phyloP scores from a whole-genome alignment of 2,329 filamentous ascomycete species.

The Graphilbum ipis-grandicollis region DNA sequence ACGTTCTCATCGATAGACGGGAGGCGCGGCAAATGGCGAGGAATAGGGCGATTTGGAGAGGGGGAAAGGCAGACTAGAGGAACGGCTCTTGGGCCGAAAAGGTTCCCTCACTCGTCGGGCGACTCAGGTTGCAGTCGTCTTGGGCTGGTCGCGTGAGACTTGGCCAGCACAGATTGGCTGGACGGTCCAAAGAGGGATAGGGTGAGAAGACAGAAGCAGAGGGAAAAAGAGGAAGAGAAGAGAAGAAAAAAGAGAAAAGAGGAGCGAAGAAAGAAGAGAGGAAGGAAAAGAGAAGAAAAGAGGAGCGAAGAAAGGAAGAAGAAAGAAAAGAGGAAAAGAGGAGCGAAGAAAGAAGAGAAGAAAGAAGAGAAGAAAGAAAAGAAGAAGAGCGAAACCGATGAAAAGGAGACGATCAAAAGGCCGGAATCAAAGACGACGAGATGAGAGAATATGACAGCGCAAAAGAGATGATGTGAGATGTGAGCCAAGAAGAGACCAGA shows the following conservation, averaged over 20 bases:
- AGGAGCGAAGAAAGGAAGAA: not conserved
- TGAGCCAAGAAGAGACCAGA: too few species aligned
- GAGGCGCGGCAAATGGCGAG: not conserved
- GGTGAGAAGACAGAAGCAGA: not conserved
- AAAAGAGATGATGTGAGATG: too few species aligned
- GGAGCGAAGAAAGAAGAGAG: not conserved
- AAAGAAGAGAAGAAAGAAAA: not conserved
- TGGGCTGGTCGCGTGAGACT: conserved; percentile 10
- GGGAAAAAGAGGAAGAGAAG: not conserved
- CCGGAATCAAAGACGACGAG: too few species aligned
- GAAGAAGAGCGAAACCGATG: not conserved
- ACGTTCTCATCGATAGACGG: too few species aligned
- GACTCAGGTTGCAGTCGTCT: too few species aligned
- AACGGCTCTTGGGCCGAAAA: too few species aligned
- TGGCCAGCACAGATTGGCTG: conserved; percentile 10
- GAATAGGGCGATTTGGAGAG: too few species aligned
- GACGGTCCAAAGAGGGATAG: not conserved
- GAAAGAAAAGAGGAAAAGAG: not conserved
- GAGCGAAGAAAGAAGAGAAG: not conserved
- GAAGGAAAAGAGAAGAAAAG: not conserved
- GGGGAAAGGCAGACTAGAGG: too few species aligned
- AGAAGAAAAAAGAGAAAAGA: not conserved
- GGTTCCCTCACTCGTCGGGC: too few species aligned
- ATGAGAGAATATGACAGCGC: too few species aligned
- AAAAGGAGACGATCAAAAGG: too few species aligned